Evolutionary conservation across 1,284 basidiomycete genomes (phyloP), one percentile per base, ranked within the genome.

Genomic region (Phaffia rhodozyma): DNA sequence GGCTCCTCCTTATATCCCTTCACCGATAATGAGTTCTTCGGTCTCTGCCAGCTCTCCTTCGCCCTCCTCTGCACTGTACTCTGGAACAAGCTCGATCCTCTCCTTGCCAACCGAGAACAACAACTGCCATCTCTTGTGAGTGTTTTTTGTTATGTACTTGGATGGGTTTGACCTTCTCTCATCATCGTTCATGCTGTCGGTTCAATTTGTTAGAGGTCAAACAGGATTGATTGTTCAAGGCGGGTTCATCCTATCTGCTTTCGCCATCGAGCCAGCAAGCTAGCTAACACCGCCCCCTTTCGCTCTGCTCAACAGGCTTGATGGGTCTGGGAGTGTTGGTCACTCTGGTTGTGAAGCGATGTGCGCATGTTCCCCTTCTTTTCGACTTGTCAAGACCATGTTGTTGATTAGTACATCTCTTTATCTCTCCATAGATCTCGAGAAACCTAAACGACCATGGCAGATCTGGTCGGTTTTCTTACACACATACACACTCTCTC

Each of bases 371-470:
- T 16, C 13, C 5, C 16, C 13, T 16, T 34, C 13, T 2, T 7
- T 16, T 43, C 13, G 13, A 43, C 13, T 11, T 43, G 13, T 43
- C 2, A 16, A 43, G 38, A 16, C 38, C 5, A 43, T 11, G 38
- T 43, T 16, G 38, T 43, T 43, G 7, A 43, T 16, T 16, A 43
- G 38, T 43, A 2, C 13, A 43, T 43, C 7, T 11, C 2, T 7
- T 43, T 43, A 43, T 43, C 38, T 43, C 16, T 43, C n/a, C 38
- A 11, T 43, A 43, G 38, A 43, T 43, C 1, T 65, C 25, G 63
- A 65, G 27, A 47, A 65, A 29, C 63, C 63, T 11, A 65, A 65
- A 54, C 58, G 63, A 18, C 63, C 58, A 9, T 65, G 63, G 63
- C 59, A 59, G 48, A 57, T 65, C 25, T 65, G 61, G 61, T 62